Evolutionary conservation across 1,139 yeast genomes (phyloP), one percentile per base, ranked within the genome.

Genomic region (Yamadazyma jaroonii): DNA sequence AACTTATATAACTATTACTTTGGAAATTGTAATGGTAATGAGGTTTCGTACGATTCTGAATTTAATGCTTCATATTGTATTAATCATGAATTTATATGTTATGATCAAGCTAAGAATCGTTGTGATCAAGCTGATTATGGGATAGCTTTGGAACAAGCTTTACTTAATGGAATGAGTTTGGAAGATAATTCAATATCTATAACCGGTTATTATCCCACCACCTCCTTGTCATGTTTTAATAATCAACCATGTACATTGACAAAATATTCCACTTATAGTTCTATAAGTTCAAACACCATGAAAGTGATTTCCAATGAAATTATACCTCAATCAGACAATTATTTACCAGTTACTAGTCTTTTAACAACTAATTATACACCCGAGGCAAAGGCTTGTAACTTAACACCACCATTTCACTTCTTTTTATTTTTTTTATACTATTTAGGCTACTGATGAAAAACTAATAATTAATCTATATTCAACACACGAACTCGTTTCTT

Each of bases 1-100:
- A 32, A 31, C 4, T 34, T 47, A n/a, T 46, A 44, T 30, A 39
- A 39, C 13, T 47, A 44, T 25, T 46, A 40, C 31, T 37, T 47
- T 25, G 51, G 50, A 4, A 47, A 47, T 36, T 47, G 49, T 32
- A 40, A 47, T 32, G 11, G 29, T 6, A 25, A 42, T 7, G 45
- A 46, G 27, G 15, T 46, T 9, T 28, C 21, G 22, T 44, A 39
- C 29, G 43, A 41, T 22, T 34, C 37, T 5, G 22, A 12, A 2
- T 47, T 47, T 24, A 15, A 36, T 35, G 20, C 33, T 9, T 38
- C 47, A 1, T 26, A 29, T n/a, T 47, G 50, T 27, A 41, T 47
- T 10, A 41, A 42, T 9, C 9, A 25, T 25, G 29, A 34, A 4
- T 47, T 47, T 32, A 15, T 37, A 9, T 47, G 50, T 31, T 35